Percentiles rank a stretch among this genome's conserved stretches.
phyloP scores from a whole-genome alignment of 805 yeast species.

The Sugiyamaella lignohabitans region DNA sequence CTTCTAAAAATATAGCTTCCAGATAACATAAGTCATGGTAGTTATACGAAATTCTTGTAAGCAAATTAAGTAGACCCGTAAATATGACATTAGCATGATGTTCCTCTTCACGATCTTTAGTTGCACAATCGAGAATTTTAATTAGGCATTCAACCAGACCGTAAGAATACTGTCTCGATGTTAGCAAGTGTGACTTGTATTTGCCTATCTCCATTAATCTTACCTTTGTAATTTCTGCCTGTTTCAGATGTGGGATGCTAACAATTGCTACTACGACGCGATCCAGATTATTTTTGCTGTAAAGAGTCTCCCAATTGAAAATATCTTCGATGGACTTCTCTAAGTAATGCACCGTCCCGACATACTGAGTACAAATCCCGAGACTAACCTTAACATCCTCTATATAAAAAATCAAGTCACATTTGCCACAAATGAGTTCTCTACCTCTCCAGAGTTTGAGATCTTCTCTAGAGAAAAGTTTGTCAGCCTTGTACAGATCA shows the following conservation, averaged over 20 bases:
- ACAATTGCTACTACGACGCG: not conserved
- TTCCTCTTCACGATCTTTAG: no score
- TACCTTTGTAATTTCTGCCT: not conserved
- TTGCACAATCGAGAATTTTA: no score
- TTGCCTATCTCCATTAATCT: no score
- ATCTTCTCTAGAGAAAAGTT: not conserved
- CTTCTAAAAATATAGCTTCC: not conserved
- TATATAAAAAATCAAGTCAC: not conserved
- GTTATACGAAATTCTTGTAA: not conserved
- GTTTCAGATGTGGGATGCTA: not conserved
- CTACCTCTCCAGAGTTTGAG: not conserved
- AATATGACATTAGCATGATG: not conserved
- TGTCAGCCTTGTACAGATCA: slow-evolving; percentile 35
- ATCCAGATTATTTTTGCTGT: slow-evolving; percentile 29
- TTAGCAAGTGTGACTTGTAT: no score
- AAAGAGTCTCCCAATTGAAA: slow-evolving; percentile 44
- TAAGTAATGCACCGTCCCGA: slow-evolving; percentile 60
- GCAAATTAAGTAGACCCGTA: not conserved
- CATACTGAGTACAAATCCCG: slow-evolving; percentile 44
- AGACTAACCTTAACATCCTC: not conserved
- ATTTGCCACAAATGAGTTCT: not conserved
- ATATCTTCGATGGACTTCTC: slow-evolving; percentile 50
- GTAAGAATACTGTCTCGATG: no score
- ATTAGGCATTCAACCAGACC: no score
- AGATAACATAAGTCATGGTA: no score